Conservation (phyloP, 1,284 basidiomycete genomes). For the Leccinum colubrinum region DNA sequence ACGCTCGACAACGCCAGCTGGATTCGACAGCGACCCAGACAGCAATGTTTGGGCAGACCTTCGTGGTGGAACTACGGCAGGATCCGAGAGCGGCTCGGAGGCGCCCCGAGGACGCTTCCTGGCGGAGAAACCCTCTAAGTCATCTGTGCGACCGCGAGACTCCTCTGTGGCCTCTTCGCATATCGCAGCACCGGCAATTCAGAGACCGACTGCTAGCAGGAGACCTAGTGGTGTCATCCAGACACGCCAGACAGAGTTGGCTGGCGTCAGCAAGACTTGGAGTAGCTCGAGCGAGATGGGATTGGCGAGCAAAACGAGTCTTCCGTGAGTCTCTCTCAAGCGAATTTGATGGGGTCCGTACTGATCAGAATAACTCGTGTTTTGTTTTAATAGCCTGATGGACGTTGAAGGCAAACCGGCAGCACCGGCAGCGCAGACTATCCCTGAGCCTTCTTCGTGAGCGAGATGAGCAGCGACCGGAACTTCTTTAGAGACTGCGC, state of each 20-base stretch:
- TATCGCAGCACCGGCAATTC: slow-evolving; percentile 9
- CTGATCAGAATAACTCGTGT: not conserved
- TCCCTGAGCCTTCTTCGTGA: slow-evolving; percentile 11
- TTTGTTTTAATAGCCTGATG: slow-evolving; percentile 21
- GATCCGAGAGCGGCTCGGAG: slow-evolving; percentile 24
- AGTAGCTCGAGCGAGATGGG: slow-evolving; percentile 27
- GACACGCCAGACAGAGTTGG: slow-evolving; percentile 30
- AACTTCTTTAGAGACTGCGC: slow-evolving; percentile 19
- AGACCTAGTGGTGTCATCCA: slow-evolving; percentile 26
- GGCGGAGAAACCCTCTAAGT: slow-evolving; percentile 20
- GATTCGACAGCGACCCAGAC: slow-evolving; percentile 21
- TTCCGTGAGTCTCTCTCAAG: slow-evolving; percentile 19
- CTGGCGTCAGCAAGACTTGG: slow-evolving; percentile 33
- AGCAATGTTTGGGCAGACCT: slow-evolving; percentile 31
- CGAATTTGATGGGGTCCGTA: not conserved
- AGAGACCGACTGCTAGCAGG: slow-evolving; percentile 24
- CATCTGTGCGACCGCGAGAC: slow-evolving; percentile 27
- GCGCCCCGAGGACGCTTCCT: slow-evolving; percentile 16
- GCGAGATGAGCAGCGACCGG: no score
- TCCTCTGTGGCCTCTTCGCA: slow-evolving; percentile 28
- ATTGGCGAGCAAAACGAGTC: slow-evolving; percentile 15
- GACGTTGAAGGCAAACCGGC: slow-evolving; percentile 35
- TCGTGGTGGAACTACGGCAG: not conserved
- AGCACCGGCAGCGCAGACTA: slow-evolving; percentile 11
- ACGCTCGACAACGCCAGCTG: slow-evolving; percentile 26